Evolutionary conservation across 768 basidiomycete species (phyloP).

Genomic region (Rhodotorula babjevae): DNA sequence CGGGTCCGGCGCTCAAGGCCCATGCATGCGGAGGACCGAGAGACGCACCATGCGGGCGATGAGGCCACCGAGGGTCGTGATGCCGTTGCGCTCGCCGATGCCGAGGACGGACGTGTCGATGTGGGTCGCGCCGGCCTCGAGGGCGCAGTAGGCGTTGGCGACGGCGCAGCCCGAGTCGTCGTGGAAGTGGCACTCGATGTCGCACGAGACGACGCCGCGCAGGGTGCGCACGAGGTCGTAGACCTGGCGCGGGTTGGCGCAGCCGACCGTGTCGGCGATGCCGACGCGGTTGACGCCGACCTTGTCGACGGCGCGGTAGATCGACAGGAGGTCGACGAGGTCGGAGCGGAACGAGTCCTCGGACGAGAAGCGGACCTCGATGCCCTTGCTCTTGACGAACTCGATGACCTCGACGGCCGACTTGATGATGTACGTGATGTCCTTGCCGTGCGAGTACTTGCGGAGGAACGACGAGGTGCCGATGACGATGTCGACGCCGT

Average conservation of each 20-base stretch:
- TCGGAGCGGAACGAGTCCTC: conserved; percentile 99
- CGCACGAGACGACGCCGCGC: conserved; percentile 90
- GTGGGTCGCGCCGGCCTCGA: conserved; percentile 98
- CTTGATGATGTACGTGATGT: conserved; percentile 99
- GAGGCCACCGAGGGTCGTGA: conserved; percentile 94
- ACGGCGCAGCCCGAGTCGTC: conserved; percentile 90
- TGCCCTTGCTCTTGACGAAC: conserved; percentile 98
- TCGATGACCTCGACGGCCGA: conserved; percentile 97
- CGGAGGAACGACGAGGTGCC: conserved; percentile 98
- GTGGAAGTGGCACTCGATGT: conserved; percentile 97
- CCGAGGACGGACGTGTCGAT: conserved; percentile 98
- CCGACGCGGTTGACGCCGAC: conserved; percentile 98
- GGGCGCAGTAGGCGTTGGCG: conserved; percentile 94
- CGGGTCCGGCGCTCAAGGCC: no score
- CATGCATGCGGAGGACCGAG: neutral
- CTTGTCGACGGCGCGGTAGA: conserved; percentile 99
- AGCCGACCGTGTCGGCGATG: conserved; percentile 98
- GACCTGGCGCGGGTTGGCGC: conserved; percentile 96
- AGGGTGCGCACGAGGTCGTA: conserved; percentile 96
- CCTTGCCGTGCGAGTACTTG: conserved; percentile 99
- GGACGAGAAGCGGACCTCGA: conserved; percentile 98
- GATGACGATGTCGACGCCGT: conserved; percentile 98
- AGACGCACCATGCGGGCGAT: conserved; percentile 71
- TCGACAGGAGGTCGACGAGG: conserved; percentile 93
- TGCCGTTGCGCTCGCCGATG: conserved; percentile 97